Evolutionary conservation across 352 stramenopile species (phyloP), one percentile per base, ranked within the genome.

Genomic region (Globisporangium canariense): DNA sequence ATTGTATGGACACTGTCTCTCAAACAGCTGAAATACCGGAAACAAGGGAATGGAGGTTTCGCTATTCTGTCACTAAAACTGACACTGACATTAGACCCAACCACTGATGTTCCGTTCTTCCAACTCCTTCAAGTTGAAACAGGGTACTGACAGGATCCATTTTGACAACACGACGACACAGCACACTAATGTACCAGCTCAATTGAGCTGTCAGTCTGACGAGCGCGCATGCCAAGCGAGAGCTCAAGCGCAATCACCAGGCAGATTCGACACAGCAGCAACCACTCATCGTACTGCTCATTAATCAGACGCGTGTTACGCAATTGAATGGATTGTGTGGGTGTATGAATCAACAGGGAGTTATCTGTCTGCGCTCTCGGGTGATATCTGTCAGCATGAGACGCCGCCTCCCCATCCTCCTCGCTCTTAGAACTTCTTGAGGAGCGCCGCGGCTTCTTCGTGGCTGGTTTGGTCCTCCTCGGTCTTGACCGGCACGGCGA

Each of bases 391-490:
- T 14, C 9, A 41, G 32, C 50, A 43, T 14, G 18, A 10, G 2
- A 13, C n/a, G 49, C 25, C 16, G 20, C 4, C 32, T 28, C 14
- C 22, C 22, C 13, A 34, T 54, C 30, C 16, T 34, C 2, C 47
- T 18, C 25, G 10, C 14, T 13, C 25, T 61, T 70, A 83, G 1
- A 89, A 73, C 70, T 87, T 89, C 71, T 81, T 81, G 14, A 86
- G 77, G 54, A 93, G 67, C 6, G 78, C 75, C 20, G 75, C 60
- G n/a, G 84, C 84, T 64, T 95, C 85, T 47, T 86, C 77, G 16
- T 95, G 84, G 7, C 77, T 76, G 34, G 66, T 79, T 61, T 86
- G 68, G 65, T 96, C 87, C 67, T 93, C 85, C 53, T 94, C 81
- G 10, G 55, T 79, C 30, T 68, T 59, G 20, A 77, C 61, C 8